Percentiles rank a stretch among this genome's conserved stretches.
These are phyloP conservation scores for Rhododendron mucronatum DNA, from an alignment of 148 eudicot species.

Conservation along the genomic window DNA sequence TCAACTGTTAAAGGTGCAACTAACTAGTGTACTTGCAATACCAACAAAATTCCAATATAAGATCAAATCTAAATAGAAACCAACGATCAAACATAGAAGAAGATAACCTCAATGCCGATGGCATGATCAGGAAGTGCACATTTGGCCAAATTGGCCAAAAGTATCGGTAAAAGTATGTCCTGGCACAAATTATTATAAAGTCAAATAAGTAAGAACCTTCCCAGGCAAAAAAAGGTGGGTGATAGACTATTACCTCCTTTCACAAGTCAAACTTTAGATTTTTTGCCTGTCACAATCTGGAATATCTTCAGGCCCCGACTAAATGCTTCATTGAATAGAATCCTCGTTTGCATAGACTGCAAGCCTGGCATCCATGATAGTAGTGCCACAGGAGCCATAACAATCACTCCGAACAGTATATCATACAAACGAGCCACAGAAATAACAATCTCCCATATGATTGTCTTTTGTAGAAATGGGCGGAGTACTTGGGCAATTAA, in stretches of 20 bases:
- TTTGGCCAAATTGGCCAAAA: neutral
- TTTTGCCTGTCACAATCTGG: constrained; percentile 68
- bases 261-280: constrained; percentile 24
- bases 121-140: neutral
- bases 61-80: neutral
- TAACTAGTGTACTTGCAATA: neutral
- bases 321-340: constrained; percentile 84
- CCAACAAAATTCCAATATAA: neutral
- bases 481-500: constrained; percentile 29
- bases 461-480: constrained; percentile 14
- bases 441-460: constrained; percentile 25
- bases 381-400: constrained; percentile 70
- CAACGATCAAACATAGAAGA: neutral
- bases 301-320: constrained; percentile 73
- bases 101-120: neutral
- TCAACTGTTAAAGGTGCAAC: neutral
- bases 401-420: constrained; percentile 57
- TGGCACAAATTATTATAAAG: neutral
- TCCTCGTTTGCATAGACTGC: constrained; percentile 90
- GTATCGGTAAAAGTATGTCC: neutral
- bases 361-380: constrained; percentile 88
- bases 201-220: neutral
- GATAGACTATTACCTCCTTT: constrained; percentile 26
- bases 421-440: constrained; percentile 25
- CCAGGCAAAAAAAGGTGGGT: neutral